Percentiles rank a stretch among this genome's conserved stretches.
phyloP scores from a whole-genome alignment of 306 rosid species.

The Cucurbita moschata region DNA sequence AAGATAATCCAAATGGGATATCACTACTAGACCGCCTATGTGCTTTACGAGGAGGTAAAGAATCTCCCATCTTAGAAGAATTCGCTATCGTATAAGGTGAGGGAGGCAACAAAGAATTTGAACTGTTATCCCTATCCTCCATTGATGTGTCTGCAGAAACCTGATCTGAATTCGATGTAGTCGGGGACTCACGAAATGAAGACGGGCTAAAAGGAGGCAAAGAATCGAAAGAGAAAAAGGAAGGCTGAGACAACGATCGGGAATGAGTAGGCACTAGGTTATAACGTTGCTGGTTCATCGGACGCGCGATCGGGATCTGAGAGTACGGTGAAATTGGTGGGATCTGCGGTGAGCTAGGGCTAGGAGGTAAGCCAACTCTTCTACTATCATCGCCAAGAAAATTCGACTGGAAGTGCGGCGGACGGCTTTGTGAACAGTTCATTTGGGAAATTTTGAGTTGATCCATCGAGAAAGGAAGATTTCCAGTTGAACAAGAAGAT shows the following conservation, averaged over 20 bases:
- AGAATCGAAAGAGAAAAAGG: conserved; percentile 64
- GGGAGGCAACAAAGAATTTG: conserved; percentile 51
- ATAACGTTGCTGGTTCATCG: conserved; percentile 29
- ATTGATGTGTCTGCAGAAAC: conserved; percentile 53
- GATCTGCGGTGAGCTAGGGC: conserved; percentile 71
- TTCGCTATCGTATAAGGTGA: conserved; percentile 37
- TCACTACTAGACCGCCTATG: conserved; percentile 87
- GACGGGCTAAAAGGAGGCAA: conserved; percentile 77
- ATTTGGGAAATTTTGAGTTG: conserved; percentile 51
- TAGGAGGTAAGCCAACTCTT: conserved; percentile 55
- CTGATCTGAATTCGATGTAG: conserved; percentile 42
- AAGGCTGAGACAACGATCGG: conserved; percentile 75
- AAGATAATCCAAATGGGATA: conserved; percentile 79
- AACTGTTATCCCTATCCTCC: conserved; percentile 67
- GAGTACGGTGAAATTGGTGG: conserved; percentile 85
- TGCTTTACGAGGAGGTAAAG: conserved; percentile 65
- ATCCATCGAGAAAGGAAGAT: conserved; percentile 45
- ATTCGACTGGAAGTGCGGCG: conserved; percentile 34
- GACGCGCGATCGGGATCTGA: conserved; percentile 73
- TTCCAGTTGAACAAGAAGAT: conserved; percentile 44
- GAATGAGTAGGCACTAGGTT: conserved; percentile 50
- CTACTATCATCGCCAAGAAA: conserved; percentile 25
- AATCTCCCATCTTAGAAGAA: conserved; percentile 30
- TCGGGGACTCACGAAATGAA: conserved; percentile 54
- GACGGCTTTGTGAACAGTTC: conserved; percentile 42